Evolutionary conservation across 2,329 filamentous ascomycete genomes (phyloP).

Genomic region (Blastomyces parvus): DNA sequence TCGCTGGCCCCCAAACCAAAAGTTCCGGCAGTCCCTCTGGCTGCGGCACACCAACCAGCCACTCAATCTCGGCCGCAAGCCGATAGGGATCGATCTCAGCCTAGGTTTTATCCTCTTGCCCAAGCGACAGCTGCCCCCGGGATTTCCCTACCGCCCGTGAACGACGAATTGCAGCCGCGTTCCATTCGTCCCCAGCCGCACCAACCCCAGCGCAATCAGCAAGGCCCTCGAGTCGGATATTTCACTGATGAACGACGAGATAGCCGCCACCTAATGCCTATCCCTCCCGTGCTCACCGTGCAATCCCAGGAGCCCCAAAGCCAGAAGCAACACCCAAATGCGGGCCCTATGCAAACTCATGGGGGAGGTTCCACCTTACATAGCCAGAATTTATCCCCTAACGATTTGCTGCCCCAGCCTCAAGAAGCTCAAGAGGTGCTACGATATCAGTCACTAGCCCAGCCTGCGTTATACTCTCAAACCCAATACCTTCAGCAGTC

Average conservation of each 20-base stretch:
- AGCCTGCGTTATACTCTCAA: conserved; percentile 19
- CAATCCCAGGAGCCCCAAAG: conserved; percentile 11
- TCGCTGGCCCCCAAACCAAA: conserved; percentile 26
- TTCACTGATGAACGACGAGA: conserved; percentile 37
- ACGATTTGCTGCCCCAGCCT: conserved; percentile 4
- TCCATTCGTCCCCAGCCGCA: conserved; percentile 26
- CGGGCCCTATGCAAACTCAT: neutral
- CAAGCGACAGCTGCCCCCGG: conserved; percentile 28
- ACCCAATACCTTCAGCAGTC: conserved; percentile 24
- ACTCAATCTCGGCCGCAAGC: conserved; percentile 25
- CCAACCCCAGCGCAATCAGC: conserved; percentile 24
- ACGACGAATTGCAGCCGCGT: conserved; percentile 28
- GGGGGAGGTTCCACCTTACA: neutral
- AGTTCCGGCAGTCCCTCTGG: conserved; percentile 17
- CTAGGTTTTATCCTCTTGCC: conserved; percentile 32
- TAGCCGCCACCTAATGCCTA: conserved; percentile 15
- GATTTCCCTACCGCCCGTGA: conserved; percentile 21
- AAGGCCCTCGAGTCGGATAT: conserved; percentile 37
- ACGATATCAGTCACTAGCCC: conserved; percentile 12
- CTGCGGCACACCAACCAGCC: conserved; percentile 25
- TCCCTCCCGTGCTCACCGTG: conserved; percentile 2
- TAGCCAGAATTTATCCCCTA: conserved; percentile 4
- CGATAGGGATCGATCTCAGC: conserved; percentile 29
- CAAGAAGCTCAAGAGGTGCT: conserved; percentile 10
- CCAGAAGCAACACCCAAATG: conserved; percentile 9